These are phyloP conservation scores for Fusarium sarcochroum DNA, from an alignment of 2,329 filamentous ascomycete genomes.

Conservation along the genomic window DNA sequence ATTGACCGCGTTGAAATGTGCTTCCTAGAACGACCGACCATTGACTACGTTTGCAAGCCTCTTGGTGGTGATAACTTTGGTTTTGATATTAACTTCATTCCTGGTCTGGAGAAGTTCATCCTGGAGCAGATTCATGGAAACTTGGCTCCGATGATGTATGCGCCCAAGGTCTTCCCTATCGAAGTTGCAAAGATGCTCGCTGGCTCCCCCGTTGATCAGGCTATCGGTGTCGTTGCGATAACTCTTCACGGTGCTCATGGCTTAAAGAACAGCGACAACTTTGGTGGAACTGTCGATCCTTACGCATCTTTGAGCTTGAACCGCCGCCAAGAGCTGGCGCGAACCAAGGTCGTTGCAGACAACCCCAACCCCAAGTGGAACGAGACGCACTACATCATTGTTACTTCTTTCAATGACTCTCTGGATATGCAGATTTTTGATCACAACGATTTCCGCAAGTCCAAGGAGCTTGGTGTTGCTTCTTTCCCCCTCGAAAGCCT, in stretches of 20 bases:
- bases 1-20: constrained; percentile 95
- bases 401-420: constrained; percentile 90
- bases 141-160: constrained; percentile 97
- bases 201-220: constrained; percentile 93
- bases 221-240: constrained; percentile 92
- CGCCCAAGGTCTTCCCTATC: constrained; percentile 96
- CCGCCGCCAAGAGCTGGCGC: constrained; percentile 82
- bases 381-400: constrained; percentile 94
- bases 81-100: constrained; percentile 99
- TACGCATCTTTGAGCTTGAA: constrained; percentile 91
- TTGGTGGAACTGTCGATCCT: constrained; percentile 91
- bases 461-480: constrained; percentile 91
- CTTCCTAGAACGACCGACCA: constrained; percentile 88
- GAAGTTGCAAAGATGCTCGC: constrained; percentile 99
- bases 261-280: constrained; percentile 95
- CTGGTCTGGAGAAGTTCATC: constrained; percentile 93
- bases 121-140: constrained; percentile 96
- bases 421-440: constrained; percentile 90
- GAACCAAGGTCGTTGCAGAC: constrained; percentile 90
- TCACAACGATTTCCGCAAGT: constrained; percentile 96
- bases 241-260: constrained; percentile 92
- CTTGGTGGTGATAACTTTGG: constrained; percentile 95
- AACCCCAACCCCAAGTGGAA: constrained; percentile 93
- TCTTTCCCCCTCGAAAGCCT: constrained; percentile 88
- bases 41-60: constrained; percentile 98